phyloP scores from a whole-genome alignment of 2,329 filamentous ascomycete genomes.

The Paecilomyces formosus region DNA sequence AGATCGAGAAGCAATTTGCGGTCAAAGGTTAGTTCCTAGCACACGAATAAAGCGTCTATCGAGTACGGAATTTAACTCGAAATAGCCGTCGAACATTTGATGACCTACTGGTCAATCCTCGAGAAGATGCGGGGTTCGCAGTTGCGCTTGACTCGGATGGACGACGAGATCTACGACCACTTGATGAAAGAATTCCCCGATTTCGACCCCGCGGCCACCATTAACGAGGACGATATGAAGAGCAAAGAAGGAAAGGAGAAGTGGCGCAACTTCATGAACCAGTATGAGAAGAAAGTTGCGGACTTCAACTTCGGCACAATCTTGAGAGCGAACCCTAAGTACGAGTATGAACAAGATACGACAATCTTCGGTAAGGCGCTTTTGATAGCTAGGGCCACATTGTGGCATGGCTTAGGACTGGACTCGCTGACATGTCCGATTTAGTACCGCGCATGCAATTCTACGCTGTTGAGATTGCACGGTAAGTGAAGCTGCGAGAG shows the following conservation, averaged over 20 bases:
- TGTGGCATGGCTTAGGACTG: not conserved
- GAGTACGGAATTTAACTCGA: slow-evolving; percentile 6
- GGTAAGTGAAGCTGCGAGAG: slow-evolving; percentile 39
- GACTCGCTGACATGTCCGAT: slow-evolving; percentile 28
- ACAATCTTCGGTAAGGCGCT: slow-evolving; percentile 74
- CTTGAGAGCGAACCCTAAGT: slow-evolving; percentile 68
- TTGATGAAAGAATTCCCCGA: slow-evolving; percentile 85
- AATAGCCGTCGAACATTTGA: slow-evolving; percentile 80
- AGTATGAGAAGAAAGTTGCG: slow-evolving; percentile 88
- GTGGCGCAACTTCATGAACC: slow-evolving; percentile 91
- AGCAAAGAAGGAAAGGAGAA: slow-evolving; percentile 88
- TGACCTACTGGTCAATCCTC: slow-evolving; percentile 94
- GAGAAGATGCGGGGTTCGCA: slow-evolving; percentile 83
- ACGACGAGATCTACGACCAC: slow-evolving; percentile 90
- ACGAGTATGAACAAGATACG: slow-evolving; percentile 78
- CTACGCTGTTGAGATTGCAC: slow-evolving; percentile 68
- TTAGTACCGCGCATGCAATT: slow-evolving; percentile 65
- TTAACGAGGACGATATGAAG: slow-evolving; percentile 95
- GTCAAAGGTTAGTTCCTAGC: slow-evolving; percentile 63
- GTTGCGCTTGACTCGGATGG: slow-evolving; percentile 83
- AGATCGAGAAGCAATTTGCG: slow-evolving; percentile 99
- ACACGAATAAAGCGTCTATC: slow-evolving; percentile 1
- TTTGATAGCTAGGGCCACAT: not conserved
- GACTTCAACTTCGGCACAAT: slow-evolving; percentile 99
- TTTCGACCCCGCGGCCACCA: slow-evolving; percentile 71